phyloP scores from a whole-genome alignment of 768 basidiomycete species.

The Floccularia luteovirens region DNA sequence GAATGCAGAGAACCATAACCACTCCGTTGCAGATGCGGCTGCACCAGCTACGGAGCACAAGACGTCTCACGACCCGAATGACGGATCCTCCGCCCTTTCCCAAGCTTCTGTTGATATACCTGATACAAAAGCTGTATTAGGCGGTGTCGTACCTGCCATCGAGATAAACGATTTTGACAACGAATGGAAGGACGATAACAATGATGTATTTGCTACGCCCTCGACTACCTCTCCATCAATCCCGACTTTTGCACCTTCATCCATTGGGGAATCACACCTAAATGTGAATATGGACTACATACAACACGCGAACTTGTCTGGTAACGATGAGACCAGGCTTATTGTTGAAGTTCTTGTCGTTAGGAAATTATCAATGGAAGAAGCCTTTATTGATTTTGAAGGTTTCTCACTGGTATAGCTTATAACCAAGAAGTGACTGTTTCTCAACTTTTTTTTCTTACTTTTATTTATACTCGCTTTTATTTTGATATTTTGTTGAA shows the following conservation, averaged over 20 bases:
- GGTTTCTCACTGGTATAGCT: slow-evolving; percentile 49
- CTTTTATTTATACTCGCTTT: no score
- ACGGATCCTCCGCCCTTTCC: no score
- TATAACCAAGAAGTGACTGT: no score
- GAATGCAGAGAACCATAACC: neutral
- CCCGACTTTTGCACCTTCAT: slow-evolving; percentile 15
- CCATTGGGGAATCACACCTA: slow-evolving; percentile 18
- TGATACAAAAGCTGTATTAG: neutral
- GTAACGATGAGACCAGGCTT: slow-evolving; percentile 23
- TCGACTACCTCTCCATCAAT: slow-evolving; percentile 14
- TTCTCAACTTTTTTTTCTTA: no score
- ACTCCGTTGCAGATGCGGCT: neutral
- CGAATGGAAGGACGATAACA: no score
- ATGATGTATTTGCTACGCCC: slow-evolving; percentile 30
- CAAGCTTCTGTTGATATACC: neutral
- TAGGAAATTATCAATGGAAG: slow-evolving; percentile 68
- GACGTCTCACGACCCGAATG: neutral
- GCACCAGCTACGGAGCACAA: neutral
- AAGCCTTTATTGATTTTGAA: slow-evolving; percentile 71
- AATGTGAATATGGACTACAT: slow-evolving; percentile 16
- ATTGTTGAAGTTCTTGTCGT: slow-evolving; percentile 81
- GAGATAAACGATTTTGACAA: neutral
- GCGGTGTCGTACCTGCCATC: slow-evolving; percentile 9
- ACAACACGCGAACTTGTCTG: no score
- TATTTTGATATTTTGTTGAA: no score